phyloP scores from a whole-genome alignment of 2,329 filamentous ascomycete species.

The Annulohypoxylon truncatum region DNA sequence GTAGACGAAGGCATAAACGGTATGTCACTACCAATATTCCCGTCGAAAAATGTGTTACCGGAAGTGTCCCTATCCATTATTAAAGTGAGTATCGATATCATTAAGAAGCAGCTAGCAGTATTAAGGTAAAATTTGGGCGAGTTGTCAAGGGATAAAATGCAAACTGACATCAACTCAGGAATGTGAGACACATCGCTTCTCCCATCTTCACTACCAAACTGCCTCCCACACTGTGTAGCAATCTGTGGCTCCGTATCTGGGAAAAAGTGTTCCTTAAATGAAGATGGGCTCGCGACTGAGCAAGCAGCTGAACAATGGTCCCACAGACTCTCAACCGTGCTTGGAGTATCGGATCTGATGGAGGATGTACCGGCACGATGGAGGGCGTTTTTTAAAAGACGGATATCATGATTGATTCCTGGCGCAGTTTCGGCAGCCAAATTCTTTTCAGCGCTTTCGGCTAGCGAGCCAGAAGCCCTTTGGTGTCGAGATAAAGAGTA shows the following conservation, averaged over 20 bases:
- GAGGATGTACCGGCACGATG: not conserved
- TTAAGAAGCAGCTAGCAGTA: too few relatives aligned
- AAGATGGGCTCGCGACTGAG: constrained; percentile 10
- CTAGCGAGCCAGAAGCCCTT: not conserved
- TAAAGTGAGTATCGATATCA: too few relatives aligned
- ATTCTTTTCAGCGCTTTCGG: not conserved
- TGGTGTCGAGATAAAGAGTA: not conserved
- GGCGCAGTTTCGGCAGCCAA: not conserved
- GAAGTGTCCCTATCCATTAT: too few relatives aligned
- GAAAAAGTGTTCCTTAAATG: not conserved
- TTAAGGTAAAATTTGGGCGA: too few relatives aligned
- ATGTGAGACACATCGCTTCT: not conserved
- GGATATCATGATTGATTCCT: not conserved
- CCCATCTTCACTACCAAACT: not conserved
- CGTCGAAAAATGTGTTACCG: too few relatives aligned
- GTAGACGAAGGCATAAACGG: too few relatives aligned
- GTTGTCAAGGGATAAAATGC: too few relatives aligned
- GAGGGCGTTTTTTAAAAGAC: not conserved
- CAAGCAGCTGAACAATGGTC: constrained; percentile 5
- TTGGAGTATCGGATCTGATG: constrained; percentile 14
- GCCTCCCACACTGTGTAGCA: not conserved
- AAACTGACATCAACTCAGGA: too few relatives aligned
- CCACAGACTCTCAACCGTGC: constrained; percentile 7
- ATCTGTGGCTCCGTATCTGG: constrained; percentile 4
- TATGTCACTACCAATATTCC: too few relatives aligned